Evolutionary conservation across 805 yeast species (phyloP), one percentile per base, ranked within the genome.

Genomic region (Starmerella etchellsii): DNA sequence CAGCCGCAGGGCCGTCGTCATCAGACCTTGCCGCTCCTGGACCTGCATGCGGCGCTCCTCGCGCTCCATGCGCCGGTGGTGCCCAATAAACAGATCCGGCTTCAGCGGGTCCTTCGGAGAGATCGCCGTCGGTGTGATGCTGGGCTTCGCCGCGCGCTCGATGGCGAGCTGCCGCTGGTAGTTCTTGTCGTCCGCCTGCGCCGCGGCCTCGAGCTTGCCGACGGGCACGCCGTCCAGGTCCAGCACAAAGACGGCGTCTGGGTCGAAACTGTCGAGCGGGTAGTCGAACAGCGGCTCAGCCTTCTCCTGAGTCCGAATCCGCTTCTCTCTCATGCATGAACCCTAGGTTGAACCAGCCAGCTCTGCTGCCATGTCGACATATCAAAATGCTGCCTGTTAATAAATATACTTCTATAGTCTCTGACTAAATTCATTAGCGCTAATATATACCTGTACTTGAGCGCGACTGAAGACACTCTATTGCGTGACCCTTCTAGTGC

Each of bases 1-100:
- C 25, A 68, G 49, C 24, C 66, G 68, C 39, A 77, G 83, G 24
- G 74, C 71, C 51, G 79, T 88, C 8, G 63, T 56, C 36, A 69
- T 60, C 33, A 75, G 63, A 41, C 69, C 66, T 36, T 66, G 70
- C 21, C 71, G 62, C 48, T 80, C 87, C 2, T 69, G 61, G 27
- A 64, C 64, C 23, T 66, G 60, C 71, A 78, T 74, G 34, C 72
- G 66, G 43, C 68, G 69, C 56, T 81, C 94, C 39, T 76, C 77
- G 41, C 71, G 71, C 47, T 70, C 72, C 74, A 78, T 72, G 30
- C 70, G 65, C 31, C 67, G 66, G 58, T 80, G 87, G 71, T 13
- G 61, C 46, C 24, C 56, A 51, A 54, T 63, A 76, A 13, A 62
- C 16, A n/a, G 49, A 3, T 0, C 54, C 49, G 54, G 74, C 1